Evolutionary conservation across 202 grass and related monocot species (phyloP).

Genomic region (Carex arenaria): DNA sequence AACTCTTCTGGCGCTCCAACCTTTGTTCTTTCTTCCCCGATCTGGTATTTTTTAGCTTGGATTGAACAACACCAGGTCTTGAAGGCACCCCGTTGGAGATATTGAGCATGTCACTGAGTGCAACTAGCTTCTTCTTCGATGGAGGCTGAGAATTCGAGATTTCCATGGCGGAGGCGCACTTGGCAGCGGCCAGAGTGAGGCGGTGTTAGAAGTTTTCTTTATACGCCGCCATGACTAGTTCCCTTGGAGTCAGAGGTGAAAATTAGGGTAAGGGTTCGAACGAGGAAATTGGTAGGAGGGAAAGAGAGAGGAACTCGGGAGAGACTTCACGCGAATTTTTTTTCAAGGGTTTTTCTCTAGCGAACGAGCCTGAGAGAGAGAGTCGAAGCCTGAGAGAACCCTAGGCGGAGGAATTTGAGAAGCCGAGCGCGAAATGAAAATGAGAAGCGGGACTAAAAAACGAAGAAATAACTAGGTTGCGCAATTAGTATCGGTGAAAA

Average conservation of each 20-base stretch:
- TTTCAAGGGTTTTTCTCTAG: too few relatives aligned
- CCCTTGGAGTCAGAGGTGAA: background rate
- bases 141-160: background rate
- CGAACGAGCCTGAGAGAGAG: too few relatives aligned
- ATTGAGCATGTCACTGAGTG: constrained; percentile 44
- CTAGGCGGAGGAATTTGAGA: too few relatives aligned
- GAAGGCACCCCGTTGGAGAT: constrained; percentile 19
- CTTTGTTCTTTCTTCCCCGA: background rate
- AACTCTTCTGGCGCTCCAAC: background rate
- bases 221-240: constrained; percentile 32
- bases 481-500: too few relatives aligned
- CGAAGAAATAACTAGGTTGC: too few relatives aligned
- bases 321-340: too few relatives aligned
- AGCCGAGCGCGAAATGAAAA: too few relatives aligned
- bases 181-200: constrained; percentile 43
- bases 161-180: constrained; percentile 19
- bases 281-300: background rate
- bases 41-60: constrained; percentile 16
- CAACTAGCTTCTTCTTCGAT: constrained; percentile 63
- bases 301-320: background rate
- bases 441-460: too few relatives aligned
- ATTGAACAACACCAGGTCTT: background rate
- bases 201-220: constrained; percentile 49
- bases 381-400: too few relatives aligned
- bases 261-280: background rate